Percentiles rank a stretch among this genome's conserved stretches.
Conservation (phyloP, 345 rosid genomes). For the Bruguiera gymnorhiza region DNA sequence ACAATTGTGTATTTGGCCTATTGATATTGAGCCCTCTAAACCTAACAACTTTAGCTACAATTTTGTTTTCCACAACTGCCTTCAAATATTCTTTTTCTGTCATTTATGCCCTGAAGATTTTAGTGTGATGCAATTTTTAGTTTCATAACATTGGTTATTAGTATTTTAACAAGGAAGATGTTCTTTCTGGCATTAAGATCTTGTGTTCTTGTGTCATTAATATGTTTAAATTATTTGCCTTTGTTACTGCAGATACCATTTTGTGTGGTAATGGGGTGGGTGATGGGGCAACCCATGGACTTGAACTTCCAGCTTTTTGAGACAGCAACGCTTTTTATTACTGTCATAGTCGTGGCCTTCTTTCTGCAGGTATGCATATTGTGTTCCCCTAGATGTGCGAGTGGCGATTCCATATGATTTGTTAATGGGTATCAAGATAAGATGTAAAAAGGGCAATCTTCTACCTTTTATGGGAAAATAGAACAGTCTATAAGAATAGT, state of each 20-base stretch:
- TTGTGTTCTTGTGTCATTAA: not conserved
- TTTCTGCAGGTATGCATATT: conserved; percentile 60
- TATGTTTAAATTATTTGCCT: not conserved
- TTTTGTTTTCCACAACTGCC: too few species aligned
- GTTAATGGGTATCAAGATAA: not conserved
- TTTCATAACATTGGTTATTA: too few species aligned
- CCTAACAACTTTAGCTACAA: too few species aligned
- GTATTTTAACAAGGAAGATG: too few species aligned
- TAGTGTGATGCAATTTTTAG: too few species aligned
- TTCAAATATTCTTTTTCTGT: too few species aligned
- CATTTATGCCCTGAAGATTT: too few species aligned
- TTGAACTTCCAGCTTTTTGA: conserved; percentile 82
- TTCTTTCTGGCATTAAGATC: not conserved
- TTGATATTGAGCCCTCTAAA: too few species aligned
- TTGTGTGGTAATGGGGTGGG: conserved; percentile 78
- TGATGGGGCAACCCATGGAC: conserved; percentile 74
- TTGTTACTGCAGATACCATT: conserved; percentile 58
- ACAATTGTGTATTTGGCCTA: too few species aligned
- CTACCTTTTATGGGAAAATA: not conserved
- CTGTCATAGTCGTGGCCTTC: conserved; percentile 79
- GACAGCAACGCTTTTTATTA: conserved; percentile 75
- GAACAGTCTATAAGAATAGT: not conserved
- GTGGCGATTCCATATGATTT: not conserved
- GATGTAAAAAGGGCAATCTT: not conserved
- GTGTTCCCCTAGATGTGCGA: not conserved